Evolutionary conservation across 805 yeast species (phyloP), one percentile per base, ranked within the genome.

Genomic region (Candida boidinii): DNA sequence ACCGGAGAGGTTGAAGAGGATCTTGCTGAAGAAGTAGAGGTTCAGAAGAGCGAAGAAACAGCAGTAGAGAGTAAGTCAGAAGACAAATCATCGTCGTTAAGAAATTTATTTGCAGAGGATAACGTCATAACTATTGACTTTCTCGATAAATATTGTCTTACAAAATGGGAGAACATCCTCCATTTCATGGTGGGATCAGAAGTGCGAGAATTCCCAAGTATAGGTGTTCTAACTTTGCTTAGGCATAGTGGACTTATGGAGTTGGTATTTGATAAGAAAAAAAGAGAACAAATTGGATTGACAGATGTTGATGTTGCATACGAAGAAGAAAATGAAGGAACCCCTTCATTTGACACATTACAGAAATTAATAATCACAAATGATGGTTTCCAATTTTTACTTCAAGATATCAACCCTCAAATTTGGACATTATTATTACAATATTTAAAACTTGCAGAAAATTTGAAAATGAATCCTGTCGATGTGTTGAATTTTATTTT

Each of bases 111-210:
- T 62, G 95, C 94, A n/a, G 75, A 23, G 70, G 69, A 73, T 28
- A 70, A 72, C 35, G 60, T 61, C 20, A 80, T 82, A 4, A 76
- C 73, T 29, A 56, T 76, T n/a, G 69, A 66, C 23, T 80, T 79
- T 46, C 62, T 90, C 30, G 94, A 85, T 44, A 64, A 65, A 25
- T 88, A 86, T 57, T 94, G 96, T 11, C 70, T 86, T 6, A 72
- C 69, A 29, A 86, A 82, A 51, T 92, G 98, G 98, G 99, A 92
- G 53, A 75, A 85, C 7, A 90, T 92, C 44, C 64, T 92, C 46
- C 97, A 92, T 64, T 92, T 80, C 61, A 90, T 92, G 97, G 99
- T 92, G 28, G 96, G 97, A 2, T 85, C 96, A 0, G 83, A 84
- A 32, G 60, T 79, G 29, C 65, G 72, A 9, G 68, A 65, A 13